Base-by-base conservation (phyloP, 805 yeast species). In the Lachancea meyersii region DNA sequence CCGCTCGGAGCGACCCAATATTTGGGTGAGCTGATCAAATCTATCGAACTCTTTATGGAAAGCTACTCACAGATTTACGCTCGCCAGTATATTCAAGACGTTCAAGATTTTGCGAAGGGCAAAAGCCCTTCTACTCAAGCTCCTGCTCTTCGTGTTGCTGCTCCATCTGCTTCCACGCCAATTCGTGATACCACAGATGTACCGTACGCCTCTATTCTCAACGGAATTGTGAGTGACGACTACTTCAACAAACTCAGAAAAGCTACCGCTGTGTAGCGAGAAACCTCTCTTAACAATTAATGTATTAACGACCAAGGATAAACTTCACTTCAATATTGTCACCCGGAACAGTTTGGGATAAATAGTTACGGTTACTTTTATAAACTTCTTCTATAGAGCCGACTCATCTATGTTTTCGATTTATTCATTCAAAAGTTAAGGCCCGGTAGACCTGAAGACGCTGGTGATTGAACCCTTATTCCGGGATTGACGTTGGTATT, bases 61-160 rank as follows among this genome's bases (percentile, higher is more conserved):
- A 45, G 48, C 31, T 56, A 56, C 36, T 41, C 50, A 8, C 39
- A 50, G 27, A 34, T 49, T 31, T 55, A 49, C 39, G 61, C 60
- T 6, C 49, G 37, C 26, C 41, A 48, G 10, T 56, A 56, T 31
- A 47, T 55, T 24, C 50, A 53, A 23, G 41, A 46, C 22, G 61
- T 52, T 13, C 46, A 46, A 18, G 38, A 40, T 14, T 53, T 53
- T 32, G 45, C 47, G 34, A 46, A 42, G 16, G 48, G 47, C 10
- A 43, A n/a, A 14, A 30, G 16, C 11, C 19, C 35, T 8, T 31
- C 34, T 19, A 30, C n/a, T 8, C 11, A 27, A 20, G 20, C 32
- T 4, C 18, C 20, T 20, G 33, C 32, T 19, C 24, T 16, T 11
- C 21, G 5, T 11, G 21, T 31, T n/a, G 14, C 31, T 14, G 16